Evolutionary conservation across 1,139 yeast genomes (phyloP).

Genomic region (Zygosaccharomyces sapae): DNA sequence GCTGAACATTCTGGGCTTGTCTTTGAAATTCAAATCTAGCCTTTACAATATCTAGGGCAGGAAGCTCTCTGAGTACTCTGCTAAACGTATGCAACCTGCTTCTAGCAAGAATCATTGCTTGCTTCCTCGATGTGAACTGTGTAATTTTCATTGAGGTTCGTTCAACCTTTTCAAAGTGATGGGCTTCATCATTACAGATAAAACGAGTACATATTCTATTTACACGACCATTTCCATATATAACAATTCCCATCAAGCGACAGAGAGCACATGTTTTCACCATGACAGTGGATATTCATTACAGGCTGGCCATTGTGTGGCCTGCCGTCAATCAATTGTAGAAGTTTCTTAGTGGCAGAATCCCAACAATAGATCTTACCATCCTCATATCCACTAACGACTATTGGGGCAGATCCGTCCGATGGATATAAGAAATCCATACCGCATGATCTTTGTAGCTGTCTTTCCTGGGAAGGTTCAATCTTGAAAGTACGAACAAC

Average conservation of each 20-base stretch:
- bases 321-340: slow-evolving; percentile 38
- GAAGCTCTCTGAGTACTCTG: slow-evolving; percentile 10
- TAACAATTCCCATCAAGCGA: slow-evolving; percentile 41
- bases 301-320: slow-evolving; percentile 40
- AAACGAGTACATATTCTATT: background rate
- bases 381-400: slow-evolving; percentile 61
- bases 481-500: slow-evolving; percentile 67
- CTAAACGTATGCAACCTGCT: slow-evolving; percentile 11
- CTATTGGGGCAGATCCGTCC: slow-evolving; percentile 37
- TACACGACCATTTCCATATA: slow-evolving; percentile 26
- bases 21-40: slow-evolving; percentile 25
- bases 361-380: slow-evolving; percentile 70
- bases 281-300: slow-evolving; percentile 45
- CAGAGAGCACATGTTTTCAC: slow-evolving; percentile 43
- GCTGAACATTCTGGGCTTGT: slow-evolving; percentile 45
- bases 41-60: slow-evolving; percentile 11
- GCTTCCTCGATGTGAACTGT: background rate
- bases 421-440: slow-evolving; percentile 43
- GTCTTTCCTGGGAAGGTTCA: slow-evolving; percentile 16
- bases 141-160: background rate
- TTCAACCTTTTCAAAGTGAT: slow-evolving; percentile 1
- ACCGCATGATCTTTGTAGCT: slow-evolving; percentile 40
- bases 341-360: slow-evolving; percentile 58
- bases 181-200: background rate
- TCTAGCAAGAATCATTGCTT: slow-evolving; percentile 3